phyloP scores from a whole-genome alignment of 1,284 basidiomycete species.

The Chalciporus sp. region DNA sequence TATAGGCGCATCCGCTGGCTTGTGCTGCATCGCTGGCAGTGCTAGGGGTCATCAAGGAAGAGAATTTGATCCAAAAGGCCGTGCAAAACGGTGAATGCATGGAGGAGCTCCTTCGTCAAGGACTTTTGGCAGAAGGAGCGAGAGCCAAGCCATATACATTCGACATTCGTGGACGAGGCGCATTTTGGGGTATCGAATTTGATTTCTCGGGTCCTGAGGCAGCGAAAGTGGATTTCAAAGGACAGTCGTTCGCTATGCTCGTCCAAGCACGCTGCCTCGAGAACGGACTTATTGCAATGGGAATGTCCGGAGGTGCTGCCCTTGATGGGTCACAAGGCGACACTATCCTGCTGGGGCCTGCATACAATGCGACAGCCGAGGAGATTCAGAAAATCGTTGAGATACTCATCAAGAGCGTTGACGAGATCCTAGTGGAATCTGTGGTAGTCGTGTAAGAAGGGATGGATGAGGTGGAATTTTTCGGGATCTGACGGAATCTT shows the following conservation, averaged over 20 bases:
- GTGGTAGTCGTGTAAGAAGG: slow-evolving; percentile 18
- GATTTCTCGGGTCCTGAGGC: slow-evolving; percentile 55
- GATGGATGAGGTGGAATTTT: not conserved
- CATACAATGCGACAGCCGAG: slow-evolving; percentile 70
- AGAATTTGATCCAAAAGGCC: slow-evolving; percentile 71
- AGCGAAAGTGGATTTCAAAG: slow-evolving; percentile 50
- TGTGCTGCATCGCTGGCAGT: slow-evolving; percentile 82
- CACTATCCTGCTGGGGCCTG: slow-evolving; percentile 69
- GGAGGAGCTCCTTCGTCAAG: slow-evolving; percentile 53
- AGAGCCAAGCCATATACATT: slow-evolving; percentile 66
- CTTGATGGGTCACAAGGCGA: slow-evolving; percentile 73
- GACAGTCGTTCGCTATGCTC: slow-evolving; percentile 56
- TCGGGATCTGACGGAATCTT: not conserved
- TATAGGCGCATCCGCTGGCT: slow-evolving; percentile 68
- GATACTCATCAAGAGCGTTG: slow-evolving; percentile 61
- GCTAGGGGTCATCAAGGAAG: slow-evolving; percentile 67
- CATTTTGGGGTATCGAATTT: slow-evolving; percentile 84
- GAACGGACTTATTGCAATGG: slow-evolving; percentile 71
- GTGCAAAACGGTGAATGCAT: slow-evolving; percentile 65
- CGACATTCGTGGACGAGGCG: slow-evolving; percentile 77
- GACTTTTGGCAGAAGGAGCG: slow-evolving; percentile 55
- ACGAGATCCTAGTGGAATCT: slow-evolving; percentile 54
- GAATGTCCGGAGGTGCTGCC: slow-evolving; percentile 68
- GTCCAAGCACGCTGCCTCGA: slow-evolving; percentile 67
- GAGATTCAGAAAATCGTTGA: slow-evolving; percentile 69